Percentiles rank a stretch among this genome's conserved stretches.
These are phyloP conservation scores for Beauveria pseudobassiana DNA, from an alignment of 2,329 filamentous ascomycete species.

Conservation along the genomic window DNA sequence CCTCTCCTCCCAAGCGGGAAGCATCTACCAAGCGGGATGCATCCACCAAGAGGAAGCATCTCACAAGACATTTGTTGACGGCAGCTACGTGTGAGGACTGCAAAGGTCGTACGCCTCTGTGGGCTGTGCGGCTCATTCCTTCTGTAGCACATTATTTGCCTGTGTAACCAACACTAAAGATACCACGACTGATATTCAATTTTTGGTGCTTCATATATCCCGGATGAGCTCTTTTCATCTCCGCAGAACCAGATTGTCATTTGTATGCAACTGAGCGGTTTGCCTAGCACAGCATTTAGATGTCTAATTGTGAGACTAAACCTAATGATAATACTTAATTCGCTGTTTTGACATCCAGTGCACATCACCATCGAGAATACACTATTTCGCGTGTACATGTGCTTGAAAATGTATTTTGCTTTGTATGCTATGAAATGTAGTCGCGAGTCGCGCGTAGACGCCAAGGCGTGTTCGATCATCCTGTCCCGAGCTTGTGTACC, in stretches of 20 bases:
- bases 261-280: background rate
- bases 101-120: background rate
- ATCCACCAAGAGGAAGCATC: conserved; percentile 4
- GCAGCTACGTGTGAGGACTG: background rate
- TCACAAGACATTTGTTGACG: background rate
- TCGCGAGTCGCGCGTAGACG: conserved; percentile 5
- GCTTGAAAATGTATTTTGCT: background rate
- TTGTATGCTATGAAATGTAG: conserved; percentile 11
- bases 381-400: background rate
- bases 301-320: conserved; percentile 3
- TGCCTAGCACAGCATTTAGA: conserved; percentile 3
- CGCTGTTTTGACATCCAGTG: background rate
- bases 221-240: background rate
- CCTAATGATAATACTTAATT: background rate
- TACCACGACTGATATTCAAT: background rate
- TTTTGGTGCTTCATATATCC: background rate
- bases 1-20: conserved; percentile 12
- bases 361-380: background rate
- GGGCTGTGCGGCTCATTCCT: background rate
- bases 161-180: background rate
- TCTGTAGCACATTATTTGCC: background rate
- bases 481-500: background rate
- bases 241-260: background rate
- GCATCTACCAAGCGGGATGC: background rate
- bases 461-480: background rate